These are phyloP conservation scores for Pseudogymnoascus sp. DNA, from an alignment of 2,329 filamentous ascomycete genomes.

Conservation along the genomic window DNA sequence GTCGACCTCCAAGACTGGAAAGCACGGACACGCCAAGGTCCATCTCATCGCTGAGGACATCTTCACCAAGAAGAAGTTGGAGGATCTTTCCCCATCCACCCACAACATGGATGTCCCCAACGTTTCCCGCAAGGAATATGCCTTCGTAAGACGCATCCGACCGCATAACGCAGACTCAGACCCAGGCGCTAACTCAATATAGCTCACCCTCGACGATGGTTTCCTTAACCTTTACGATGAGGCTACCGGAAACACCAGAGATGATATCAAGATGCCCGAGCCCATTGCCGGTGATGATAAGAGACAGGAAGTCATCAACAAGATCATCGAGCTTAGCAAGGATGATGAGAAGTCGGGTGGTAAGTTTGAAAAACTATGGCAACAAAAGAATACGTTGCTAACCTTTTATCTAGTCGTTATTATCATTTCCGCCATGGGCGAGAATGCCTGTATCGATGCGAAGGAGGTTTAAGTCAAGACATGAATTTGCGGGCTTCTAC, in stretches of 20 bases:
- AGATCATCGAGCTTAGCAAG: conserved; percentile 73
- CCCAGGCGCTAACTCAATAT: conserved; percentile 1
- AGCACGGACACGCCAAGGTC: conserved; percentile 99
- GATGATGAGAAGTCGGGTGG: conserved; percentile 87
- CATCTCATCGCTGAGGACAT: conserved; percentile 97
- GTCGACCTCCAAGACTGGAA: conserved; percentile 99
- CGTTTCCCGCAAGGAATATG: conserved; percentile 83
- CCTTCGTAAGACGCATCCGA: conserved; percentile 86
- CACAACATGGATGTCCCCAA: conserved; percentile 97
- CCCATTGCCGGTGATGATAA: conserved; percentile 47
- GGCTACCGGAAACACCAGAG: conserved; percentile 70
- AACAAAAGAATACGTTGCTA: conserved; percentile 15
- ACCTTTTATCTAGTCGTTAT: conserved; percentile 60
- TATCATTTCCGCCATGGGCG: conserved; percentile 91
- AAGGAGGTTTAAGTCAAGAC: conserved; percentile 66
- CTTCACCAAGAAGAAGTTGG: conserved; percentile 99
- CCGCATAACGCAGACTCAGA: too few species aligned
- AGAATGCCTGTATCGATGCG: conserved; percentile 84
- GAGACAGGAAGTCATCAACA: conserved; percentile 55
- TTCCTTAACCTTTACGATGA: conserved; percentile 93
- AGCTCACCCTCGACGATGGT: conserved; percentile 92
- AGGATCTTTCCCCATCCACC: conserved; percentile 98
- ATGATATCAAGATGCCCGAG: conserved; percentile 90
- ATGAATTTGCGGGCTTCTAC: background rate
- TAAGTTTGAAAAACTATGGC: conserved; percentile 48